phyloP scores from a whole-genome alignment of 495 filamentous ascomycete species.

The Tuber indicum region DNA sequence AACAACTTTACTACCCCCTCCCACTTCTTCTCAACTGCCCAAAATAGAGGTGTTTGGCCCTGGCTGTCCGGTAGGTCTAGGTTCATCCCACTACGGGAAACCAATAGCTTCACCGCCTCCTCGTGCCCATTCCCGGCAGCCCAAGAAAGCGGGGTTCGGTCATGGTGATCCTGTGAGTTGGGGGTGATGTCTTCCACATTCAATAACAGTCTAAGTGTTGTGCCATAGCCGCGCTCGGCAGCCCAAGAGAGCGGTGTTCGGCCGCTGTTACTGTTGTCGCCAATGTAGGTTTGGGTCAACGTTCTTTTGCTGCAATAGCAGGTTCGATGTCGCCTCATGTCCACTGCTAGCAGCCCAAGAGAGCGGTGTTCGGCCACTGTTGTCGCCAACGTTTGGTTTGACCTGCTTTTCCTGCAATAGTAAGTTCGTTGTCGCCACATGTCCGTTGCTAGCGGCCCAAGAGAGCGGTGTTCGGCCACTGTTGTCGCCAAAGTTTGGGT shows the following conservation, averaged over 20 bases:
- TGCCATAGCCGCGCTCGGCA: conserved; percentile 1
- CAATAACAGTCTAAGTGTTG: background rate
- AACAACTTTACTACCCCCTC: conserved; percentile 9
- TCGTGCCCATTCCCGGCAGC: conserved; percentile 11
- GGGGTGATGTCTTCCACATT: background rate
- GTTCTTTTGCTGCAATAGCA: conserved; percentile 1
- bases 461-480: conserved; percentile 6
- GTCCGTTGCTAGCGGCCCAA: conserved; percentile 6
- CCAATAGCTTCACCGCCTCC: background rate
- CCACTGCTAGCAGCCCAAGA: conserved; percentile 7
- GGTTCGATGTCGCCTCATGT: background rate
- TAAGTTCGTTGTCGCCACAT: conserved; percentile 2
- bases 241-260: conserved; percentile 19
- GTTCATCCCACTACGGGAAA: background rate
- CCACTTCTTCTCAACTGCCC: conserved; percentile 1
- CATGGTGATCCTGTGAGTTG: background rate
- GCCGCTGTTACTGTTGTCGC: conserved; percentile 7
- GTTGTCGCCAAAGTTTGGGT: background rate
- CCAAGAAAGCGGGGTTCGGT: background rate
- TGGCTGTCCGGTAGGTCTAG: background rate
- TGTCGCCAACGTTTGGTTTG: too few relatives aligned
- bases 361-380: background rate
- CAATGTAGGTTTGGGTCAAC: conserved; percentile 3
- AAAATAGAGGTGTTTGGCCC: conserved; percentile 8
- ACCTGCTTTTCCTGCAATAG: too few relatives aligned